Evolutionary conservation across 2,329 filamentous ascomycete species (phyloP).

Genomic region (Cladobotryum protrusum): DNA sequence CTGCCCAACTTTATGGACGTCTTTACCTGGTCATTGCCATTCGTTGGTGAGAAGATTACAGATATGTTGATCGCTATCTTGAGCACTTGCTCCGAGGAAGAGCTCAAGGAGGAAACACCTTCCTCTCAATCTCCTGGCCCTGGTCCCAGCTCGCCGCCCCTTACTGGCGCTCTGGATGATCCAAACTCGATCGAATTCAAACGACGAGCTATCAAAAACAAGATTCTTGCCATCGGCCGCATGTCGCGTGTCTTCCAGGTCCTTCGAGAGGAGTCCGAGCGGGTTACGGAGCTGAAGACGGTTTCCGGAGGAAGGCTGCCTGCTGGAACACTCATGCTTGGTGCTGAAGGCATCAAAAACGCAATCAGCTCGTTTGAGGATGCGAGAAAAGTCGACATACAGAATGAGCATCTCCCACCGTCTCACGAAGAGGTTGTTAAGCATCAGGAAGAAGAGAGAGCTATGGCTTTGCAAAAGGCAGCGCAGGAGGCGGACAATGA

Average conservation of each 20-base stretch:
- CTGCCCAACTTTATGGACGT: constrained; percentile 99
- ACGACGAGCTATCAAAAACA: constrained; percentile 97
- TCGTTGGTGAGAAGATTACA: constrained; percentile 98
- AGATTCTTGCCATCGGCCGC: constrained; percentile 94
- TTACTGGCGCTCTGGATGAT: constrained; percentile 47
- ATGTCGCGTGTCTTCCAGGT: constrained; percentile 98
- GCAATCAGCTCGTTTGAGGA: constrained; percentile 97
- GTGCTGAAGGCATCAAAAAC: constrained; percentile 97
- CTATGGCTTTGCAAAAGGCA: constrained; percentile 79
- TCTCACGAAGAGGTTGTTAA: constrained; percentile 85
- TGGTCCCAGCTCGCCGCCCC: constrained; percentile 68
- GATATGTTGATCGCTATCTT: constrained; percentile 99
- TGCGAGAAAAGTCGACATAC: constrained; percentile 89
- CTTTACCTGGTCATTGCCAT: constrained; percentile 98
- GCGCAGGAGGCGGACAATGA: constrained; percentile 88
- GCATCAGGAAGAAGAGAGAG: constrained; percentile 73
- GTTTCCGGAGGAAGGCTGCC: constrained; percentile 87
- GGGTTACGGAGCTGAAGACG: constrained; percentile 95
- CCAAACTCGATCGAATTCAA: constrained; percentile 89
- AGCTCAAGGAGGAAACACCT: constrained; percentile 80
- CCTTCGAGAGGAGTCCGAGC: constrained; percentile 91
- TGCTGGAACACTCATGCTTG: constrained; percentile 93
- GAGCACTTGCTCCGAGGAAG: constrained; percentile 98
- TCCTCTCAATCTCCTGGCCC: constrained; percentile 62
- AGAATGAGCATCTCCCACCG: constrained; percentile 91